Evolutionary conservation across 129 eudicot genomes (phyloP), one percentile per base, ranked within the genome.

Genomic region (Calendula officinalis): DNA sequence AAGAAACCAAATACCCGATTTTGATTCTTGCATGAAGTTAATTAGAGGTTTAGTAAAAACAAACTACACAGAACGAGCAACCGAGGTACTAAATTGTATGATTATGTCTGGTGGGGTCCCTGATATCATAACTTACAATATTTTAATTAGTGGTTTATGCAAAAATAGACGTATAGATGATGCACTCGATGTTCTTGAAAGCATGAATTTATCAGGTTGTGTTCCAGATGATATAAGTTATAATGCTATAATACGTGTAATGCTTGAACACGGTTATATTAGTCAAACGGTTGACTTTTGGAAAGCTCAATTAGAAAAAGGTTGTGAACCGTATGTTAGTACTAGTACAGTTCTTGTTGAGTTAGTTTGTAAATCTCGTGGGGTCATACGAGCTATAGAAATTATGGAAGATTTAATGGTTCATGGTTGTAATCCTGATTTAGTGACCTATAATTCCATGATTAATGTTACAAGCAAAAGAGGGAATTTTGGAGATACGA

Each of bases 51-150:
- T 81, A 46, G 61, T 77, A 17, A 81, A 81, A 47, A 27, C 52
- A 40, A 61, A 66, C 46, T 79, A 54, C 8, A 63, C 41, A 39
- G 92, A 78, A 35, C 73, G 78, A 78, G 97, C 97, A 54, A 68
- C 70, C 7, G 80, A 73, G 42, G 75, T 84, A 50, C 73, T 90
- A 44, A 75, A 78, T 30, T 56, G 74, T 60, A 78, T 90, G 86
- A 89, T 90, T 51, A 77, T 86, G 97, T 84, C 89, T 0, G 97
- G 97, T 75, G 95, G 95, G 37, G 70, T 84, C 57, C 92, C 92
- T 0, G 97, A 90, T 77, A 79, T 84, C 51, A 84, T 86, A 54
- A 90, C 97, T 43, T 84, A 84, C 74, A 90, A 90, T 69, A 90
- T 80, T 83, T 68, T 90, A 38, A 79, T 90, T 48, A 61, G 82